Evolutionary conservation across 495 filamentous ascomycete genomes (phyloP).

Genomic region (Cercophora samala): DNA sequence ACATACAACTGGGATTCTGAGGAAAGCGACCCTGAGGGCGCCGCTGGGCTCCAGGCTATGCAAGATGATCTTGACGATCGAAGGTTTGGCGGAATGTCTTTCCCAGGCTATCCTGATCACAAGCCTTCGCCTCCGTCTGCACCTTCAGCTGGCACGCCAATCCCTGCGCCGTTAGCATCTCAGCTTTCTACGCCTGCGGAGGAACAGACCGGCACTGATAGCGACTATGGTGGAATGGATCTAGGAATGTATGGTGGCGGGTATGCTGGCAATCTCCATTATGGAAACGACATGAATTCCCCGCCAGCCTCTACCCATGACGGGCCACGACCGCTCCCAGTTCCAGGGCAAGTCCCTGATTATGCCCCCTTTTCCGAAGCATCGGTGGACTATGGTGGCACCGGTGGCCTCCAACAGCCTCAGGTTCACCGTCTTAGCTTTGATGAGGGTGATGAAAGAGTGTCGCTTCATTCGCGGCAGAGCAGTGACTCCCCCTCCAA

Average conservation of each 20-base stretch:
- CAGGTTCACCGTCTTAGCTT: slow-evolving; percentile 73
- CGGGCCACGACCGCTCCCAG: slow-evolving; percentile 35
- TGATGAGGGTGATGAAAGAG: slow-evolving; percentile 87
- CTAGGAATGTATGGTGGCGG: slow-evolving; percentile 70
- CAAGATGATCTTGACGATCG: slow-evolving; percentile 82
- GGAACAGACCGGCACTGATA: slow-evolving; percentile 59
- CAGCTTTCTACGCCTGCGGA: slow-evolving; percentile 35
- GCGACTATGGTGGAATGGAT: slow-evolving; percentile 69
- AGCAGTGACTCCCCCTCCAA: slow-evolving; percentile 56
- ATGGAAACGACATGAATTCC: slow-evolving; percentile 59
- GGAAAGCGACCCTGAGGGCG: slow-evolving; percentile 88
- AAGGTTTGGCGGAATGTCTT: slow-evolving; percentile 47
- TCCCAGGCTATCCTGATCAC: slow-evolving; percentile 27
- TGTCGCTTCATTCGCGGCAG: slow-evolving; percentile 46
- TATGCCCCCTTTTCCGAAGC: slow-evolving; percentile 42
- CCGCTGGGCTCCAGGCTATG: slow-evolving; percentile 79
- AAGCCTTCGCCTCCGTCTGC: slow-evolving; percentile 6
- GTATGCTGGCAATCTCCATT: slow-evolving; percentile 67
- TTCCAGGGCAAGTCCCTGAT: slow-evolving; percentile 38
- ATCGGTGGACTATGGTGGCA: slow-evolving; percentile 70
- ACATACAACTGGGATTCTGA: slow-evolving; percentile 46
- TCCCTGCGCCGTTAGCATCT: slow-evolving; percentile 11
- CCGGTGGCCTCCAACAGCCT: slow-evolving; percentile 78
- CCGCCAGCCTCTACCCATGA: slow-evolving; percentile 33
- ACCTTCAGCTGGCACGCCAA: slow-evolving; percentile 6